These are phyloP conservation scores for Termitomyces sp. DNA, from an alignment of 768 basidiomycete genomes.

Conservation along the genomic window DNA sequence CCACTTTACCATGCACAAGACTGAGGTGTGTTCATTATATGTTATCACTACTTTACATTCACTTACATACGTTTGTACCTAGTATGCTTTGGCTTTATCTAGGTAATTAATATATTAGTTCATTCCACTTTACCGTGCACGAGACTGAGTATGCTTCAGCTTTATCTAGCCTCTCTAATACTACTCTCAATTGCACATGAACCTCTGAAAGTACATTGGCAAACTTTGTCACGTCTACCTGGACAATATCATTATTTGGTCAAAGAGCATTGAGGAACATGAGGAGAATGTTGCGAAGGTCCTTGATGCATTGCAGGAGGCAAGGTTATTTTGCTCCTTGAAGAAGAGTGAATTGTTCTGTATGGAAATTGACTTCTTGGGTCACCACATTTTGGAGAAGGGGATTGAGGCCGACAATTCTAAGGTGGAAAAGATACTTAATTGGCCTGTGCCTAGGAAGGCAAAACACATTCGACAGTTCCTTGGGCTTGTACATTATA, in stretches of 20 bases:
- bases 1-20: too few species aligned
- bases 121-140: too few species aligned
- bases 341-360: not conserved
- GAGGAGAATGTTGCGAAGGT: not conserved
- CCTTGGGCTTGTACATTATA: conserved; percentile 20
- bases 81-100: too few species aligned
- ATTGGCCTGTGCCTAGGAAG: not conserved
- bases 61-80: too few species aligned
- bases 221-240: not conserved
- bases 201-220: not conserved
- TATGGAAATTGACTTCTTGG: not conserved
- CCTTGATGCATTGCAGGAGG: not conserved
- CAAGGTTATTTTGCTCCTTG: not conserved
- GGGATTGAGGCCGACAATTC: not conserved
- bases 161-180: too few species aligned
- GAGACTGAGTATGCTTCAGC: too few species aligned
- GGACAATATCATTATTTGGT: not conserved
- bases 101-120: too few species aligned
- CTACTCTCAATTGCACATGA: too few species aligned
- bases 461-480: not conserved
- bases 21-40: too few species aligned
- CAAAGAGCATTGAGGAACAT: not conserved
- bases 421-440: not conserved
- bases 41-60: too few species aligned
- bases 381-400: not conserved